Percentiles rank a stretch among this genome's conserved stretches.
Evolutionary conservation across 768 basidiomycete species (phyloP).

Genomic region (Lentinula edodes): DNA sequence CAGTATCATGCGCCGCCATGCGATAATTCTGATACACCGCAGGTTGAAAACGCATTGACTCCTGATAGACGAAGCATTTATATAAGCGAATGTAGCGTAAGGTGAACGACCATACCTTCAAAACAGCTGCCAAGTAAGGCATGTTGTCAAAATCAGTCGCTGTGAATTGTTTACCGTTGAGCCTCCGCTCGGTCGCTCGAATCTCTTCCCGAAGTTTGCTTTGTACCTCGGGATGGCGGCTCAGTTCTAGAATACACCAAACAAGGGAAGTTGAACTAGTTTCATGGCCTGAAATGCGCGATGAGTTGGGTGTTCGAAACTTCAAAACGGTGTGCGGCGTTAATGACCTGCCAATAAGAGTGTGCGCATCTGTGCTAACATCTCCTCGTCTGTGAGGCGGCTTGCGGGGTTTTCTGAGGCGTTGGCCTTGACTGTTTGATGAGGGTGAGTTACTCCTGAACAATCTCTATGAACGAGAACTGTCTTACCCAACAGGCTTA

Average conservation of each 20-base stretch:
- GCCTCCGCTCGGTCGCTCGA: conserved; percentile 26
- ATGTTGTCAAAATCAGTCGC: conserved; percentile 45
- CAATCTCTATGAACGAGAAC: background rate
- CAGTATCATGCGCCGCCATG: conserved; percentile 43
- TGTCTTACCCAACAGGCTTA: conserved; percentile 50
- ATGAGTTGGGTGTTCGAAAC: background rate
- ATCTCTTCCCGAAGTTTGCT: conserved; percentile 58
- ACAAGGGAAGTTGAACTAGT: conserved; percentile 53
- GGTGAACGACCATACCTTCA: conserved; percentile 30
- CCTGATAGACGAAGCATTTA: conserved; percentile 19
- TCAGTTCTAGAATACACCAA: conserved; percentile 63
- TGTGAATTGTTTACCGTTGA: conserved; percentile 34
- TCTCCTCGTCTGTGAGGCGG: conserved; percentile 33
- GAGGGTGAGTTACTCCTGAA: background rate
- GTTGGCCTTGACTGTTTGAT: conserved; percentile 36
- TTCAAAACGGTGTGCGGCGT: background rate
- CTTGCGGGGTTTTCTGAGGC: conserved; percentile 29
- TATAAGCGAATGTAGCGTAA: too few relatives aligned
- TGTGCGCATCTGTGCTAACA: conserved; percentile 33
- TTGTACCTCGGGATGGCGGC: conserved; percentile 54
- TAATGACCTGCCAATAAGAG: background rate
- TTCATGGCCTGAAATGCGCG: conserved; percentile 33
- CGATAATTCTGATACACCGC: conserved; percentile 51
- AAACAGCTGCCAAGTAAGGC: conserved; percentile 41
- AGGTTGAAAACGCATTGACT: conserved; percentile 50